Evolutionary conservation across 2,329 filamentous ascomycete genomes (phyloP), one percentile per base, ranked within the genome.

Genomic region (Phoma sp.): DNA sequence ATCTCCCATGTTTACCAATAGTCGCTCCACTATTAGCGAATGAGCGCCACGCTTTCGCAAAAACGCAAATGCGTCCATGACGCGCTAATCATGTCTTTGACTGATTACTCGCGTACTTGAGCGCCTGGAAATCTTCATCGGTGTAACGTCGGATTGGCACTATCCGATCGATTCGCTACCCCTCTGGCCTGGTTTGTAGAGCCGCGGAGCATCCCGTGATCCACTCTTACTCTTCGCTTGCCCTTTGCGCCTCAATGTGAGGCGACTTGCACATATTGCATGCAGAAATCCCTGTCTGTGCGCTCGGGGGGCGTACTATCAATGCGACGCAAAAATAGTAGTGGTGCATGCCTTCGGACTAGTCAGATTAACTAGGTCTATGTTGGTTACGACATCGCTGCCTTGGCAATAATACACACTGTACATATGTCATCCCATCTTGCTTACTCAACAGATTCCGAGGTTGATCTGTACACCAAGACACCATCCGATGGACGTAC

Each of bases 1-100:
- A 38, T 42, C 30, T 47, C 37, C 52, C 52, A 13, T 4, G 38
- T 42, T 32, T 35, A 56, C 54, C 52, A 58, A 47, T 65, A 57
- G 57, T 58, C 59, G 58, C 56, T 50, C 43, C 43, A 51, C 49
- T 57, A 49, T 55, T 49, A 56, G 54, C 59, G 50, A 60, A 59
- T 60, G 49, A 46, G 49, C 60, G 48, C 54, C 33, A 40, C 51
- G 48, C 55, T 51, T 58, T 55, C 46, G 41, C 50, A 46, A n/a
- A 46, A 33, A 37, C 42, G 50, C 52, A 43, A 49, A 50, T 52
- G 52, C 58, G 52, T 67, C 65, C 62, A 66, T 66, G 62, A 67
- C 61, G 63, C 62, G 52, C 53, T 55, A 40, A 54, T 60, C 45
- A 49, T 32, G 33, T 35, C 40, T 57, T 44, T 52, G 47, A 25